Evolutionary conservation across 176 grass and related monocot genomes (phyloP).

Genomic region (Ananas comosus): DNA sequence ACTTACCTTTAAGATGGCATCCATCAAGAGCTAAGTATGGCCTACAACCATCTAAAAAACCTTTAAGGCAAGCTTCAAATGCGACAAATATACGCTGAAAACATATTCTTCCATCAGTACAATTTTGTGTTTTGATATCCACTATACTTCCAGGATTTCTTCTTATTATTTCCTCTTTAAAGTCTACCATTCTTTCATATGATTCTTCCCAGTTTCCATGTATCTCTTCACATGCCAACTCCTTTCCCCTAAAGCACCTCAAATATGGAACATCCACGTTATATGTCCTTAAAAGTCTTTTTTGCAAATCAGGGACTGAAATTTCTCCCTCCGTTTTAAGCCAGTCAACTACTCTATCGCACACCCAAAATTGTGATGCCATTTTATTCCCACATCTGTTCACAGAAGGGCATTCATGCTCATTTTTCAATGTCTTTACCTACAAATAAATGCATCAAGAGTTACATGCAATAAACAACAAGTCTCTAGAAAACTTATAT

Average conservation of each 20-base stretch:
- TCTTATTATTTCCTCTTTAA: neutral
- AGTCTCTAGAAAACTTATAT: neutral
- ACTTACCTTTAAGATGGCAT: slow-evolving; percentile 8
- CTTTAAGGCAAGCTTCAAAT: slow-evolving; percentile 1
- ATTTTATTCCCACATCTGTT: slow-evolving; percentile 8
- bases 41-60: neutral
- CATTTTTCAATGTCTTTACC: neutral
- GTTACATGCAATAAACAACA: too few relatives aligned
- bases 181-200: neutral
- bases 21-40: neutral
- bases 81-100: neutral
- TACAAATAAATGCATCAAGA: neutral
- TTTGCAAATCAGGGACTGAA: neutral
- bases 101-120: too few relatives aligned
- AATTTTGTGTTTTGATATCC: neutral
- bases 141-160: neutral
- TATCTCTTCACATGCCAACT: neutral
- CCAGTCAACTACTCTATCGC: slow-evolving; percentile 3
- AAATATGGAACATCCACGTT: neutral
- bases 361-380: slow-evolving; percentile 8
- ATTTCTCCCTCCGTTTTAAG: neutral
- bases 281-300: neutral
- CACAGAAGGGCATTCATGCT: neutral
- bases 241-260: neutral
- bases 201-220: slow-evolving; percentile 12